phyloP scores from a whole-genome alignment of 2,329 filamentous ascomycete genomes.

The Hypoxylon rubiginosum region DNA sequence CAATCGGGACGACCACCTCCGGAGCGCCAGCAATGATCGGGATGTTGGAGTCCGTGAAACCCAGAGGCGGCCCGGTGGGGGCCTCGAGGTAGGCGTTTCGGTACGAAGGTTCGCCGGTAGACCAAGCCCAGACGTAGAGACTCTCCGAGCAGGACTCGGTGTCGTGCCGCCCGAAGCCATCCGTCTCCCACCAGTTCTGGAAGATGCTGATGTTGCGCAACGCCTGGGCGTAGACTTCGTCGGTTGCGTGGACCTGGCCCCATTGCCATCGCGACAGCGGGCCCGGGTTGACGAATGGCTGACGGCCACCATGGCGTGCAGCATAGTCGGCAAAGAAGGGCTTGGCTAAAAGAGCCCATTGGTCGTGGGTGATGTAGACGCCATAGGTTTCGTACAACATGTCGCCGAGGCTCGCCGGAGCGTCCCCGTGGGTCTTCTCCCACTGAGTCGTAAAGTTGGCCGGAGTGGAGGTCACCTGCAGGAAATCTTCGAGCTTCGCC shows the following conservation, averaged over 20 bases:
- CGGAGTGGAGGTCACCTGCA: not conserved
- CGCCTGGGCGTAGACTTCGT: slow-evolving; percentile 3
- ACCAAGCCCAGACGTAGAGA: slow-evolving; percentile 9
- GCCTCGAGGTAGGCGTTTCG: slow-evolving; percentile 9
- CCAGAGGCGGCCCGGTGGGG: slow-evolving; percentile 7
- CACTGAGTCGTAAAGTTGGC: slow-evolving; percentile 6
- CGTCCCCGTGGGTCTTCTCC: slow-evolving; percentile 11
- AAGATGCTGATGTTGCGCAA: slow-evolving; percentile 15
- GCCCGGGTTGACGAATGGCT: slow-evolving; percentile 20
- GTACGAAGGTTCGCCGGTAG: slow-evolving; percentile 6
- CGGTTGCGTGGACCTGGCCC: slow-evolving; percentile 7
- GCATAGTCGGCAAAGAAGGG: slow-evolving; percentile 11
- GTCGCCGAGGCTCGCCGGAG: slow-evolving; percentile 2
- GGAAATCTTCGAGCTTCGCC: slow-evolving; percentile 13
- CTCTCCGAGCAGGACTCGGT: slow-evolving; percentile 13
- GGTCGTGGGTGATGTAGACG: slow-evolving; percentile 14
- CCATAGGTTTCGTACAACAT: slow-evolving; percentile 13
- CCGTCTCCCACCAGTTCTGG: slow-evolving; percentile 18
- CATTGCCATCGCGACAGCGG: slow-evolving; percentile 8
- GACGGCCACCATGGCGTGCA: not conserved
- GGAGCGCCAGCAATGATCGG: slow-evolving; percentile 14
- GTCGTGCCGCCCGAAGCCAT: slow-evolving; percentile 8
- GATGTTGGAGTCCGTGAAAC: not conserved
- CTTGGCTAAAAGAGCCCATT: not conserved
- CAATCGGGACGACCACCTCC: slow-evolving; percentile 22